Evolutionary conservation across 2,329 filamentous ascomycete genomes (phyloP), one percentile per base, ranked within the genome.

Genomic region (Corynespora cassiicola): DNA sequence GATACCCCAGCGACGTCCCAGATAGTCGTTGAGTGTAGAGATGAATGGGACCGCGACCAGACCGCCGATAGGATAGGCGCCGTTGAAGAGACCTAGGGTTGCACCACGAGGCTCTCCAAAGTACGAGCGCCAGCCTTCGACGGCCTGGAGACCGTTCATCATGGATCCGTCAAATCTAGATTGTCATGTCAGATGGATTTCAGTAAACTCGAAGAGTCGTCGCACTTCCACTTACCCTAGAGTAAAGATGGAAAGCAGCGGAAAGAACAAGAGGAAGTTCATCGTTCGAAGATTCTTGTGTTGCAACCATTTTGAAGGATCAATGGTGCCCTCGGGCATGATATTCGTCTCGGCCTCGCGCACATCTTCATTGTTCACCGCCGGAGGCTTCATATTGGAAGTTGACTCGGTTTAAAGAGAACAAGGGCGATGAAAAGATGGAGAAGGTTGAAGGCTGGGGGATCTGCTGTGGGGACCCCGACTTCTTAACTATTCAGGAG

Each of bases 141-240:
- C 46, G 2, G 54, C 49, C 21, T 56, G 50, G 7, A 63, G 46
- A n/a, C 54, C 56, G 31, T 58, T 54, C 34, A 51, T 47, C 28
- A 60, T 34, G 8, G 38, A 45, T 11, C 39, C 41, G 18, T 59
- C 54, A n/a, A n/a, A n/a, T n/a, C n/a, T 24, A 24, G n/a, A 24
- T n/a, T 8, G n/a, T 24, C 8, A 24, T 8, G 7, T 7, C n/a
- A 24, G 22, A n/a, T 7, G 22, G 7, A 12, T 32, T 32, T 21
- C 12, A 5, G 19, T 11, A 20, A 6, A 20, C 6, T 20, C n/a
- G n/a, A n/a, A n/a, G n/a, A n/a, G n/a, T n/a, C n/a, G n/a, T n/a
- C n/a, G n/a, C n/a, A n/a, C n/a, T n/a, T n/a, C n/a, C n/a, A 35
- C n/a, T n/a, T 5, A 32, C 21, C 21, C 32, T 18, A n/a, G 17